Evolutionary conservation across 768 basidiomycete species (phyloP).

Genomic region (Galerina sulciceps): DNA sequence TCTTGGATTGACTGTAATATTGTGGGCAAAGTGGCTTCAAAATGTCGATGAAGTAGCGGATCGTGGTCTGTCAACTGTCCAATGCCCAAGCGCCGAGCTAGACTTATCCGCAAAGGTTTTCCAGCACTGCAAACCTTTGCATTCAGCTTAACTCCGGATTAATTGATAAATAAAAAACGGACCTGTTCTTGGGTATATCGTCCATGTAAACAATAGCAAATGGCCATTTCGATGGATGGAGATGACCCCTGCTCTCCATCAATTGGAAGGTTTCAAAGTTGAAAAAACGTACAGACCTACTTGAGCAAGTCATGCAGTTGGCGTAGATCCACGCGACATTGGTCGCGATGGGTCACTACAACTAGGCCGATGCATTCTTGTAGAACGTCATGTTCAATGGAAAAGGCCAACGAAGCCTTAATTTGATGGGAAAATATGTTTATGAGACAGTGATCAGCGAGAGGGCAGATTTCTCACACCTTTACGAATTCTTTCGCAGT

Average conservation of each 20-base stretch:
- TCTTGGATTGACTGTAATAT: conserved; percentile 36
- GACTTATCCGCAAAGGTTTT: conserved; percentile 50
- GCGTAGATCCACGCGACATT: conserved; percentile 40
- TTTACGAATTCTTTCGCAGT: conserved; percentile 45
- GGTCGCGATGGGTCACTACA: conserved; percentile 37
- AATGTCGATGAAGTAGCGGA: conserved; percentile 42
- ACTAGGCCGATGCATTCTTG: conserved; percentile 52
- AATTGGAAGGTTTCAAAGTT: neutral
- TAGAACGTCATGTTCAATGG: conserved; percentile 48
- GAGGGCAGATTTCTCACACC: conserved; percentile 23
- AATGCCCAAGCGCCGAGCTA: conserved; percentile 44
- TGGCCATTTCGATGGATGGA: conserved; percentile 56
- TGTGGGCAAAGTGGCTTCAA: conserved; percentile 38
- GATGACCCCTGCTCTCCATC: conserved; percentile 34
- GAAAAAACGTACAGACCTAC: conserved; percentile 20
- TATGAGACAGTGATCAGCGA: neutral
- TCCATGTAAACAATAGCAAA: conserved; percentile 51
- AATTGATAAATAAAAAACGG: neutral
- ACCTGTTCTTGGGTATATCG: conserved; percentile 50
- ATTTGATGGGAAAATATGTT: neutral
- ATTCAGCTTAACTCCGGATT: neutral
- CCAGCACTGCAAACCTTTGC: conserved; percentile 34
- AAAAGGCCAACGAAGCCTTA: conserved; percentile 45
- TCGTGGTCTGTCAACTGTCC: conserved; percentile 37
- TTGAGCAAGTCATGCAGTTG: conserved; percentile 47